A percentile compares a stretch with the other conserved stretches of the same genome.
Conservation (phyloP, 2,329 filamentous ascomycete genomes). For the Colletotrichum liriopes region DNA sequence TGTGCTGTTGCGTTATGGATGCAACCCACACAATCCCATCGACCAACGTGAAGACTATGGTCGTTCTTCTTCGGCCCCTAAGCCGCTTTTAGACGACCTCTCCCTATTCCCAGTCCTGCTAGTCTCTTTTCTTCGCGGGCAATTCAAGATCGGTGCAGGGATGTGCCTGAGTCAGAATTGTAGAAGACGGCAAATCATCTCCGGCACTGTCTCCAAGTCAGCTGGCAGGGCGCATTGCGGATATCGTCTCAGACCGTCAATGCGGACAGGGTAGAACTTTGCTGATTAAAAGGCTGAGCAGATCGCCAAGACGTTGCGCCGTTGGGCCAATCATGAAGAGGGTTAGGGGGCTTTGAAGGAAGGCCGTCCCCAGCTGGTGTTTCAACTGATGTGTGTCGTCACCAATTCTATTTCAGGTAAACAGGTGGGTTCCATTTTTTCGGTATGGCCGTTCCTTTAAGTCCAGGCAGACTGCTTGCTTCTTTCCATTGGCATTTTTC, state of each 20-base stretch:
- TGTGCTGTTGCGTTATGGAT: neutral
- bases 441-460: constrained; percentile 26
- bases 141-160: constrained; percentile 22
- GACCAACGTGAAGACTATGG: neutral
- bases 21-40: neutral
- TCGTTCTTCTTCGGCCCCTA: neutral
- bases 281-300: constrained; percentile 4
- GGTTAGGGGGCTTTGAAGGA: constrained; percentile 15
- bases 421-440: constrained; percentile 21
- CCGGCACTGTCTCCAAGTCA: constrained; percentile 12
- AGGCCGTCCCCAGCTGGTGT: constrained; percentile 2
- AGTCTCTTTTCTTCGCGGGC: neutral
- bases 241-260: constrained; percentile 32
- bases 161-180: constrained; percentile 26
- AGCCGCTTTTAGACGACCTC: neutral
- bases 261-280: constrained; percentile 26
- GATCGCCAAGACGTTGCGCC: constrained; percentile 23
- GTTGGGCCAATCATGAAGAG: constrained; percentile 16
- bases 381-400: constrained; percentile 31
- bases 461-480: constrained; percentile 16
- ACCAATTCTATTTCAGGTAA: constrained; percentile 24
- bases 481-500: neutral
- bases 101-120: neutral
- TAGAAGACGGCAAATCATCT: constrained; percentile 25
- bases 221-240: constrained; percentile 28